Base-by-base conservation (phyloP, 208 protist genomes). In the Leishmania tarentolae region DNA sequence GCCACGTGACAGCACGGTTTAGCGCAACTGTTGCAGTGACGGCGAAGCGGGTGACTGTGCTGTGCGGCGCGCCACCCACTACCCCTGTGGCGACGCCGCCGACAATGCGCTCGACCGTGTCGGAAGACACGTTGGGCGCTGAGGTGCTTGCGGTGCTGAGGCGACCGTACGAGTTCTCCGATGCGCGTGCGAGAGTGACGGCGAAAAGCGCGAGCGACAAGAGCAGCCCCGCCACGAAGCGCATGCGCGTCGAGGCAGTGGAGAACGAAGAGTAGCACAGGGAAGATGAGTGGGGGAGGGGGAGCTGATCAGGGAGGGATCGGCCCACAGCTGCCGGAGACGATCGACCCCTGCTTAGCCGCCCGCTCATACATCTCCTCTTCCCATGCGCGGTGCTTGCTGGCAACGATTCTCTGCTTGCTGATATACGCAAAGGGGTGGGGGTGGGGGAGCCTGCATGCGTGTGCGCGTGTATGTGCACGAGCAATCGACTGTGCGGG, bases 21-120 rank as follows among this genome's bases (percentile, higher is more conserved):
- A 93, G 90, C 70, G 92, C 91, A 40, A 97, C 94, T 7, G 91
- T 97, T 6, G 90, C 90, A 11, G 83, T 97, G 31, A 93, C 90
- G 63, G 87, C 77, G 69, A 91, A 92, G 88, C 86, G 90, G 19
- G 77, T 96, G 21, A 93, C 86, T 13, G 89, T 97, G 50, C 88
- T 97, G 63, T 96, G 92, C 82, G 94, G 94, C 5, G 82, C 91
- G 28, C 93, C 94, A 53, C 85, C 91, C 44, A 46, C 75, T 31
- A 71, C 87, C 46, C 63, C 88, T 52, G 74, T 87, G 28, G 78
- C 63, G 71, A 83, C 24, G 50, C 87, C 77, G 77, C 78, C 86
- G 9, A 70, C 68, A 53, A 82, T 89, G 81, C 83, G 74, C 46
- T 63, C 87, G 1, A 81, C 86, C 40, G 79, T 91, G 66, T 79